Conservation (phyloP, 805 yeast species). For the Tetrapisispora fleetii region DNA sequence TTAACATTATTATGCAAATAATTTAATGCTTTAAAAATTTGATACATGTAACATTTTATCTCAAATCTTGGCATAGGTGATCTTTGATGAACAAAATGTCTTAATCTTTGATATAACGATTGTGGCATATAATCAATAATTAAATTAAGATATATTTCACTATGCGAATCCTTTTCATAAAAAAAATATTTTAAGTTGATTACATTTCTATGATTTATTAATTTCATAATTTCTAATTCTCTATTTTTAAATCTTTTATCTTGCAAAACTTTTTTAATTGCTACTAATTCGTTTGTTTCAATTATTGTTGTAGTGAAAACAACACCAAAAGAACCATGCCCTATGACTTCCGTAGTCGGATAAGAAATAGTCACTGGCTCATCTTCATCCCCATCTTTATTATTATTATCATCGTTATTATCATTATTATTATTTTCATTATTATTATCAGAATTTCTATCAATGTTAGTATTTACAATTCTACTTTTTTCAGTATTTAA, state of each 20-base stretch:
- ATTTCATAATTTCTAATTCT: conserved; percentile 91
- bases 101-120: conserved; percentile 82
- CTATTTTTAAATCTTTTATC: conserved; percentile 90
- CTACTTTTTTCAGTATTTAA: neutral
- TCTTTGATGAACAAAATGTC: conserved; percentile 68
- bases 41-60: conserved; percentile 74
- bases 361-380: conserved; percentile 45
- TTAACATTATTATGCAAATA: conserved; percentile 67
- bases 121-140: conserved; percentile 93
- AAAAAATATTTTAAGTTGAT: conserved; percentile 83
- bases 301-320: conserved; percentile 81
- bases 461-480: neutral
- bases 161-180: conserved; percentile 57
- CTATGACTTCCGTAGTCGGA: conserved; percentile 81
- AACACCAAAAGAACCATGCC: conserved; percentile 98
- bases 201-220: conserved; percentile 75
- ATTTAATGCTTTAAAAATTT: conserved; percentile 66
- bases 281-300: conserved; percentile 72
- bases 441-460: neutral
- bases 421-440: neutral
- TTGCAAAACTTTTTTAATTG: conserved; percentile 92
- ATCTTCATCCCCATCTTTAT: neutral
- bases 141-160: conserved; percentile 66
- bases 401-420: neutral
- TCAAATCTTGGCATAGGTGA: conserved; percentile 82